These are phyloP conservation scores for Gracilaria gracilis DNA, from an alignment of 23 red algal genomes.

Conservation along the genomic window DNA sequence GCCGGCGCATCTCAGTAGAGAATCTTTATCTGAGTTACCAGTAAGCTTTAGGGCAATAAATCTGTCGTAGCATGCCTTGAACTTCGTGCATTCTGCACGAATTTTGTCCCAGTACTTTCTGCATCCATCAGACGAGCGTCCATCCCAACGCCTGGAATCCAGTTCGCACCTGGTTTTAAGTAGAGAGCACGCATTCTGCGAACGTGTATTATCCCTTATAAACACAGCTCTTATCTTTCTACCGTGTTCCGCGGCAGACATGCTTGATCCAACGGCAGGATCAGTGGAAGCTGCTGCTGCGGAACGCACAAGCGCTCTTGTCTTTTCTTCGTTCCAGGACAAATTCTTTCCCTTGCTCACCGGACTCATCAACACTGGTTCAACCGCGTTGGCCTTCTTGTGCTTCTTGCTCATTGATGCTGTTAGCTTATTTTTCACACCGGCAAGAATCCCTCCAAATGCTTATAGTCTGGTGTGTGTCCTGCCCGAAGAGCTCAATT, in stretches of 20 bases:
- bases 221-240: not conserved
- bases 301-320: not conserved
- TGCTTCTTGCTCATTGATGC: too few species aligned
- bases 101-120: constrained; percentile 25
- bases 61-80: not conserved
- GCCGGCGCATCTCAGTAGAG: not conserved
- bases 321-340: constrained; percentile 8
- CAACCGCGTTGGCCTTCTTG: not conserved
- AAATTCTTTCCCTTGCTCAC: constrained; percentile 2
- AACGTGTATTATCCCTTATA: not conserved
- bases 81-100: not conserved
- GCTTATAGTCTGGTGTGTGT: too few species aligned
- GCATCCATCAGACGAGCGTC: not conserved
- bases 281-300: not conserved
- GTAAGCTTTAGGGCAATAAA: not conserved
- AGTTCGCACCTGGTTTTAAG: not conserved
- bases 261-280: not conserved
- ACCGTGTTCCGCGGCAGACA: not conserved
- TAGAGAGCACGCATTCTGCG: not conserved
- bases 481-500: too few species aligned
- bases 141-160: constrained; percentile 22
- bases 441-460: too few species aligned
- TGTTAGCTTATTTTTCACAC: too few species aligned
- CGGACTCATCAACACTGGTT: not conserved
- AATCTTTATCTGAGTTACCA: not conserved